Evolutionary conservation across 768 basidiomycete species (phyloP).

Genomic region (Trametes maxima): DNA sequence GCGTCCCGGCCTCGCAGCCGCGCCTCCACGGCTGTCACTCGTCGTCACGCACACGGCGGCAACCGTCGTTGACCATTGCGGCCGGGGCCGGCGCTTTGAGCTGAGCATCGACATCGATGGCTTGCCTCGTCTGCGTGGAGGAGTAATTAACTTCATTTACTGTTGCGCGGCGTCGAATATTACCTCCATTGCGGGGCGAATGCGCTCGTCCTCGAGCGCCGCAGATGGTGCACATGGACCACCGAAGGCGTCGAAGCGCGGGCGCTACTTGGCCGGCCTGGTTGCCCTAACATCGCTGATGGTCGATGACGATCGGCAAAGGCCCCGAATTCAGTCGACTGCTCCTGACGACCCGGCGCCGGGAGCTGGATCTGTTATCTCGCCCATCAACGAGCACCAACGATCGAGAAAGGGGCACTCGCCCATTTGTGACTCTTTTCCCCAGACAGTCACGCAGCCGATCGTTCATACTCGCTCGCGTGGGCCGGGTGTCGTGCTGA

Average conservation of each 20-base stretch:
- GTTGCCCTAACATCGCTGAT: slow-evolving; percentile 24
- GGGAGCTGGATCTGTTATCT: slow-evolving; percentile 7
- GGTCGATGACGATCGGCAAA: slow-evolving; percentile 24
- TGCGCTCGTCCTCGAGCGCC: slow-evolving; percentile 5
- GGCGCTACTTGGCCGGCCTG: slow-evolving; percentile 17
- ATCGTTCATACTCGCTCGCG: neutral
- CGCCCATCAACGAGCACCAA: slow-evolving; percentile 20
- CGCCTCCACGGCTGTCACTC: slow-evolving; percentile 19
- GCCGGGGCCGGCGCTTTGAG: slow-evolving; percentile 2
- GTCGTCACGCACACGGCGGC: slow-evolving; percentile 14
- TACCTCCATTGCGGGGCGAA: slow-evolving; percentile 13
- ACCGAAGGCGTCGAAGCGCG: slow-evolving; percentile 12
- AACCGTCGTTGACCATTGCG: slow-evolving; percentile 5
- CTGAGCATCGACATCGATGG: slow-evolving; percentile 12
- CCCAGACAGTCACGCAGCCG: slow-evolving; percentile 10
- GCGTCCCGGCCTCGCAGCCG: slow-evolving; percentile 15
- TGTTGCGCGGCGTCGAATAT: neutral
- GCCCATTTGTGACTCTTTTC: neutral
- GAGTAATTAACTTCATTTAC: slow-evolving; percentile 12
- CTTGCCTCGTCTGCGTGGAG: neutral
- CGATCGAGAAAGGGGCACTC: slow-evolving; percentile 15
- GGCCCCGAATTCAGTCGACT: slow-evolving; percentile 20
- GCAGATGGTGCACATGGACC: slow-evolving; percentile 8
- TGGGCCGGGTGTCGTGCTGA: neutral
- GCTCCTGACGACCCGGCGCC: slow-evolving; percentile 21